A percentile compares a stretch with the other conserved stretches of the same genome.
These are phyloP conservation scores for Penicillium sp. DNA, from an alignment of 2,329 filamentous ascomycete species.

Conservation along the genomic window DNA sequence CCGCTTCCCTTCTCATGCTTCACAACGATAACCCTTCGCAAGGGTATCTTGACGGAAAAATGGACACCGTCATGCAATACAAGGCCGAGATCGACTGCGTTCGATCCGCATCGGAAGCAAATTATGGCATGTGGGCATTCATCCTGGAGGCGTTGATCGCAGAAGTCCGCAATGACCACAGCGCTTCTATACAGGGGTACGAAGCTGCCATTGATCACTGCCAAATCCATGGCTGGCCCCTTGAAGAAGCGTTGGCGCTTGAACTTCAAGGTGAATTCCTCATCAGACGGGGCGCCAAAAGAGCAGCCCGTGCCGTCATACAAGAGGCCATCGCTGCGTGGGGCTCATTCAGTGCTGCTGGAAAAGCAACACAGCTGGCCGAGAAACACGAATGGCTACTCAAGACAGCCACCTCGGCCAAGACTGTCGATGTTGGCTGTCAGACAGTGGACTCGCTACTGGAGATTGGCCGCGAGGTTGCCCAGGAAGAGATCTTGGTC, in stretches of 20 bases:
- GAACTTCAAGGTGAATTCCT: conserved; percentile 64
- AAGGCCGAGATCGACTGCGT: conserved; percentile 57
- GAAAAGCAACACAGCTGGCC: conserved; percentile 60
- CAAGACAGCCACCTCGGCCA: conserved; percentile 54
- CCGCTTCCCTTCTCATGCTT: conserved; percentile 45
- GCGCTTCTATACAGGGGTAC: conserved; percentile 49
- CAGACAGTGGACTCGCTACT: conserved; percentile 59
- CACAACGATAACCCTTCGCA: conserved; percentile 46
- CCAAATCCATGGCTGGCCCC: conserved; percentile 57
- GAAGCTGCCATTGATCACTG: conserved; percentile 63
- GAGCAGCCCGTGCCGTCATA: conserved; percentile 60
- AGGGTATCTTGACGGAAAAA: conserved; percentile 48
- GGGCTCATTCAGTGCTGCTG: conserved; percentile 58
- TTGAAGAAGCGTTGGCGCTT: conserved; percentile 62
- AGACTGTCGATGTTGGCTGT: conserved; percentile 56
- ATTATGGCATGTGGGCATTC: conserved; percentile 61
- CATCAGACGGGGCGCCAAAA: conserved; percentile 57
- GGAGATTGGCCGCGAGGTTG: conserved; percentile 38
- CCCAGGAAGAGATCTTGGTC: conserved; percentile 31
- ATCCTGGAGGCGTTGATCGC: conserved; percentile 58
- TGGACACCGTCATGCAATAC: conserved; percentile 53
- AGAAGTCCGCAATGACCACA: conserved; percentile 51
- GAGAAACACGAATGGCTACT: conserved; percentile 65
- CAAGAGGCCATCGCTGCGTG: conserved; percentile 62
- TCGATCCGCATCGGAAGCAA: conserved; percentile 57